phyloP scores from a whole-genome alignment of 208 protist species.

The Wallacemonas sp. region DNA sequence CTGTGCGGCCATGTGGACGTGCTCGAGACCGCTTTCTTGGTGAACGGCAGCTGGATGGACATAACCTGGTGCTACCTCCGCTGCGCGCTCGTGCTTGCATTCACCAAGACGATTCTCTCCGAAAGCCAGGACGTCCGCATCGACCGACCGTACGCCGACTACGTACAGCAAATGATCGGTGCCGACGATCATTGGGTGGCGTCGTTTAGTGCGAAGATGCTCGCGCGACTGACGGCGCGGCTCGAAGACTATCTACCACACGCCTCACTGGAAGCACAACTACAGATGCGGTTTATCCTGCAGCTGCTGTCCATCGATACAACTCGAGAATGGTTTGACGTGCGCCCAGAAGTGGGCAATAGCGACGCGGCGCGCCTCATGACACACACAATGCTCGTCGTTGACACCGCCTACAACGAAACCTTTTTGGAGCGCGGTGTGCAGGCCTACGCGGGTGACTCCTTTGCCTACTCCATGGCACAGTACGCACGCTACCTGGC shows the following conservation, averaged over 20 bases:
- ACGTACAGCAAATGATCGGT: conserved; percentile 36
- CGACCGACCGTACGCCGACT: conserved; percentile 28
- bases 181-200: conserved; percentile 55
- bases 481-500: conserved; percentile 52
- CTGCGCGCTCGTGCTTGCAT: conserved; percentile 59
- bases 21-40: conserved; percentile 57
- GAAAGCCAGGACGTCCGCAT: conserved; percentile 9
- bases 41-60: conserved; percentile 58
- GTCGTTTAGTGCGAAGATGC: conserved; percentile 32
- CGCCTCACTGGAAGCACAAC: conserved; percentile 47
- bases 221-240: conserved; percentile 30
- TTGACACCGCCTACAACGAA: conserved; percentile 65
- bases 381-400: conserved; percentile 57
- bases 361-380: conserved; percentile 48
- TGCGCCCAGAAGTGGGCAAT: conserved; percentile 30
- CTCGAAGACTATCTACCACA: conserved; percentile 44
- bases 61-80: conserved; percentile 76
- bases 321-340: conserved; percentile 36
- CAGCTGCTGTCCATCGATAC: conserved; percentile 47
- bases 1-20: conserved; percentile 71
- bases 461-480: conserved; percentile 34
- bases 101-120: conserved; percentile 65
- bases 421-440: conserved; percentile 46
- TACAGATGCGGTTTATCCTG: conserved; percentile 80
- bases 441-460: conserved; percentile 46